Percentiles rank a stretch among this genome's conserved stretches.
phyloP scores from a whole-genome alignment of 2,329 filamentous ascomycete genomes.

The Neofusicoccum cordaticola region DNA sequence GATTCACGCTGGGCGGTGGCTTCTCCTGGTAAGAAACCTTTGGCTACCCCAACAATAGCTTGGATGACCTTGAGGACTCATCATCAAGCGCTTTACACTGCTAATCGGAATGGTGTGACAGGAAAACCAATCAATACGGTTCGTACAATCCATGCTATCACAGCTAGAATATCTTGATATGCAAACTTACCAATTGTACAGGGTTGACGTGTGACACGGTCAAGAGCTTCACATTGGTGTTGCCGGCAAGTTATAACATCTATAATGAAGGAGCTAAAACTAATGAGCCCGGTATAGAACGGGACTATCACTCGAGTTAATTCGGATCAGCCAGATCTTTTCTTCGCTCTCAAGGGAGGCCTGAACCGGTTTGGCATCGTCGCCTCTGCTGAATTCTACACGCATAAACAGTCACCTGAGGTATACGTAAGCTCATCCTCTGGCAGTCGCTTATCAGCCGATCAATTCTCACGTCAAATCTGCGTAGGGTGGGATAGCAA shows the following conservation, averaged over 20 bases:
- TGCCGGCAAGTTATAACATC: not conserved
- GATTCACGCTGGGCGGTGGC: not conserved
- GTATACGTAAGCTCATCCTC: not conserved
- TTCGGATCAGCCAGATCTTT: constrained; percentile 27
- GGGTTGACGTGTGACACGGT: not conserved
- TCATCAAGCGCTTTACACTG: no score
- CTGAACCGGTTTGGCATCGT: constrained; percentile 39
- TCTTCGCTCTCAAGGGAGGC: constrained; percentile 35
- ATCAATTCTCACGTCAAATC: not conserved
- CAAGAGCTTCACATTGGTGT: not conserved
- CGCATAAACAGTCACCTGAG: not conserved
- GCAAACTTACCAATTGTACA: not conserved
- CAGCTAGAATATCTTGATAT: no score
- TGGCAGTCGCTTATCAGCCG: no score
- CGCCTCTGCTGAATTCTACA: constrained; percentile 21
- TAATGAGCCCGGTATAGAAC: not conserved
- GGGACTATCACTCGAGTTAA: not conserved
- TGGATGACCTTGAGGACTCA: no score
- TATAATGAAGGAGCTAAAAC: no score
- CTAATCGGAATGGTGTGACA: not conserved
- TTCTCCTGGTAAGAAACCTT: not conserved
- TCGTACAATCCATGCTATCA: no score
- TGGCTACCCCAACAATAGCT: not conserved
- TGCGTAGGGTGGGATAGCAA: not conserved
- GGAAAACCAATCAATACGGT: constrained; percentile 4